A percentile compares a stretch with the other conserved stretches of the same genome.
Evolutionary conservation across 2,329 filamentous ascomycete genomes (phyloP).

Genomic region (Ambrosiella cleistominuta): DNA sequence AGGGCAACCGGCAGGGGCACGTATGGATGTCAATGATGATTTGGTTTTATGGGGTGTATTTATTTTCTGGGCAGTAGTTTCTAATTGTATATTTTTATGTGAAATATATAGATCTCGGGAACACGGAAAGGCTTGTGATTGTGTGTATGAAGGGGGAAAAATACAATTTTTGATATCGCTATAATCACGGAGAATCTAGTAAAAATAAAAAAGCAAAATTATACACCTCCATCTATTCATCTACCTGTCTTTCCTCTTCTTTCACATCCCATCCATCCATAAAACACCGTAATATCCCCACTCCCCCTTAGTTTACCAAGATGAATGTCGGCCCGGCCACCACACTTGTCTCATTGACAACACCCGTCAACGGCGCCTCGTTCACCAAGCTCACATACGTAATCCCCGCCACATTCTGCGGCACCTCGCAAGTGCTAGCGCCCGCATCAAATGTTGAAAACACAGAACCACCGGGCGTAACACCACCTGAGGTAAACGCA

Average conservation of each 20-base stretch:
- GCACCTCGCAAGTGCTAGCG: conserved; percentile 39
- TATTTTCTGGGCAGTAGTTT: too few relatives aligned
- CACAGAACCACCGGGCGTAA: conserved; percentile 36
- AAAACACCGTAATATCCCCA: neutral
- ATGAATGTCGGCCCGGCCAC: conserved; percentile 48
- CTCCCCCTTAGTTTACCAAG: conserved; percentile 27
- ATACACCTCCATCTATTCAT: neutral
- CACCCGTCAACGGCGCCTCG: conserved; percentile 29
- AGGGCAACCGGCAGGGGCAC: neutral
- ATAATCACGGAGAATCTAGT: too few relatives aligned
- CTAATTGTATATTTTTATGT: too few relatives aligned
- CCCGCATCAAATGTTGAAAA: conserved; percentile 38
- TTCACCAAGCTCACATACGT: conserved; percentile 51
- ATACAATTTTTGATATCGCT: too few relatives aligned
- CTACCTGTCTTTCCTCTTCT: neutral
- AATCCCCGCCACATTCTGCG: conserved; percentile 43
- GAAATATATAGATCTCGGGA: too few relatives aligned
- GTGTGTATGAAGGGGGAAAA: too few relatives aligned
- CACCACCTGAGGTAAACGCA: conserved; percentile 46
- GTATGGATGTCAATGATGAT: too few relatives aligned
- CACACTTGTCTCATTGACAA: conserved; percentile 43
- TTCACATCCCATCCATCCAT: neutral
- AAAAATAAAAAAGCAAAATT: too few relatives aligned
- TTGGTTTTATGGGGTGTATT: too few relatives aligned
- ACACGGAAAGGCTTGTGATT: too few relatives aligned